Base-by-base conservation (phyloP, 345 rosid species). In the Syzygium oleosum region DNA sequence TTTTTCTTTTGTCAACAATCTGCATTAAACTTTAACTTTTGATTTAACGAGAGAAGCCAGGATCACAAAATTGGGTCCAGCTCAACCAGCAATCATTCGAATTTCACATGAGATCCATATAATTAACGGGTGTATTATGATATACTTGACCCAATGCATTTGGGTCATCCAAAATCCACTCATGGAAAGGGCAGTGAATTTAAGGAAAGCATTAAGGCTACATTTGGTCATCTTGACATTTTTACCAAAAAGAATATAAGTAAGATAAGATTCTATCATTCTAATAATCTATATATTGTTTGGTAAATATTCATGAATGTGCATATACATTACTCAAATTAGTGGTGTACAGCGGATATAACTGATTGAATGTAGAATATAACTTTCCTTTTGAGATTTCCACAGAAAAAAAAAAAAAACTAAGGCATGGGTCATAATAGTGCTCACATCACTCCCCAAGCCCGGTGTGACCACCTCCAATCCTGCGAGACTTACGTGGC, bases 401-500 rank as follows among this genome's bases (percentile, higher is more conserved):
- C 29, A 19, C 15, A 15, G 2, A 29, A 29, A 29, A n/a, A 16
- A n/a, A 16, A 63, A 34, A 34, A 34, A 34, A 31, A 19, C 5
- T 15, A 31, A 7, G 41, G 41, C 3, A 2, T 29, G 41, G 3
- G 5, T 31, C 3, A 0, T 12, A 27, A 0, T 12, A 27, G 68
- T 61, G 34, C 12, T 61, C 68, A 5, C 16, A 12, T 61, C 34
- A 61, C 12, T 15, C 21, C 11, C 78, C 22, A 65, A 65, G 23
- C 12, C 0, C 5, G 0, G 17, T 65, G 11, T 65, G 78, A 31
- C 23, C 78, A 38, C 12, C 2, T 65, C 0, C 0, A 0, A 38
- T 31, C 22, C 0, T 19, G 17, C 2, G 2, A 63, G 21, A 63
- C 10, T 21, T 1, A 0, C 31, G 12, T 31, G 78, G 23, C 2